These are phyloP conservation scores for Crotalaria pallida DNA, from an alignment of 306 rosid species.

Conservation along the genomic window DNA sequence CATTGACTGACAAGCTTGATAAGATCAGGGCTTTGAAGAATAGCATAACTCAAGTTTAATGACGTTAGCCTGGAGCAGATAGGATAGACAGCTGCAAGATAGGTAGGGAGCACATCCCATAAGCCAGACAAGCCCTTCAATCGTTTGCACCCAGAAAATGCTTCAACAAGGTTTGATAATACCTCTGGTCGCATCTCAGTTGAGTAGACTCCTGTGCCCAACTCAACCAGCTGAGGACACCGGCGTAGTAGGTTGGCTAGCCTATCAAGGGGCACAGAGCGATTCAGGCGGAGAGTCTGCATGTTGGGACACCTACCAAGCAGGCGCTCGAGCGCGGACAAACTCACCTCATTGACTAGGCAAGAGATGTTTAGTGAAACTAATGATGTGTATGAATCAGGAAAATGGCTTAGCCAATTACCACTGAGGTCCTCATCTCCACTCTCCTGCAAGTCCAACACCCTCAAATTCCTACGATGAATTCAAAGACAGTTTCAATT, in stretches of 20 bases:
- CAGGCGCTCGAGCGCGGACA: constrained; percentile 78
- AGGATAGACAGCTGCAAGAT: constrained; percentile 68
- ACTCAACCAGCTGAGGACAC: constrained; percentile 74
- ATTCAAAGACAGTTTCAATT: constrained; percentile 8
- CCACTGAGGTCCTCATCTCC: constrained; percentile 85
- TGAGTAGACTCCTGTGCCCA: constrained; percentile 75
- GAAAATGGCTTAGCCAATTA: constrained; percentile 93
- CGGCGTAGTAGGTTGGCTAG: constrained; percentile 54
- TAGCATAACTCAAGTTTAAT: constrained; percentile 77
- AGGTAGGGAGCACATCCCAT: constrained; percentile 84
- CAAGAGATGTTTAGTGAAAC: constrained; percentile 85
- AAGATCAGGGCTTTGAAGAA: constrained; percentile 62
- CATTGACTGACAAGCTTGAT: constrained; percentile 75
- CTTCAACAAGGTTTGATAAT: constrained; percentile 45
- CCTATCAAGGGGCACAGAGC: constrained; percentile 73
- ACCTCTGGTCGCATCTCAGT: constrained; percentile 68
- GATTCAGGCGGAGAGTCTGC: constrained; percentile 80
- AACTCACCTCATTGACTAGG: constrained; percentile 70
- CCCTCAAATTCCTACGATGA: constrained; percentile 71
- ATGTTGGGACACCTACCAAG: constrained; percentile 75
- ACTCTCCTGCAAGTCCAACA: constrained; percentile 86
- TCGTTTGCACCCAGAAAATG: constrained; percentile 56
- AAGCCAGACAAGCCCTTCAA: constrained; percentile 79
- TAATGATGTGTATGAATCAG: constrained; percentile 77
- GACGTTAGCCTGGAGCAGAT: constrained; percentile 65